phyloP scores from a whole-genome alignment of 1,284 basidiomycete species.

The Cutaneotrichosporon sp. region DNA sequence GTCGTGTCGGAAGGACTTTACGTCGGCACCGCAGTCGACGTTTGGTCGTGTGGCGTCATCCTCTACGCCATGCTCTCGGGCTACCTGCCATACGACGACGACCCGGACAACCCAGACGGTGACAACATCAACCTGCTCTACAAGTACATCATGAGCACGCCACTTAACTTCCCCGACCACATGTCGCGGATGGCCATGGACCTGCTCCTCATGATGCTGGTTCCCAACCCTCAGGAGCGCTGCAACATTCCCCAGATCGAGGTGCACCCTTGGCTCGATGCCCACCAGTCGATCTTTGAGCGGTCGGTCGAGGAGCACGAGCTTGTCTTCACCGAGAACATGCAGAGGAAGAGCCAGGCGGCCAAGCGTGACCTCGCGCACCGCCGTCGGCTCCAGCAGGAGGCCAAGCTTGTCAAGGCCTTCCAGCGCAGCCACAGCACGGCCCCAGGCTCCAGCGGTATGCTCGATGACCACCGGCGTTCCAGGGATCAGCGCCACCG shows the following conservation, averaged over 20 bases:
- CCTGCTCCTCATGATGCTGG: conserved; percentile 78
- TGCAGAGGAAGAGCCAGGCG: conserved; percentile 75
- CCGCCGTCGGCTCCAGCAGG: conserved; percentile 42
- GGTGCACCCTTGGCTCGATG: conserved; percentile 77
- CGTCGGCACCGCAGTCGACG: conserved; percentile 97
- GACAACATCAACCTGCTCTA: conserved; percentile 99
- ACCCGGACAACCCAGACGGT: conserved; percentile 97
- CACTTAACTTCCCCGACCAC: conserved; percentile 91
- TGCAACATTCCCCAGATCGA: conserved; percentile 75
- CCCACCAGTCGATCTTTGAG: conserved; percentile 67
- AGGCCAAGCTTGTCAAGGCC: conserved; percentile 37
- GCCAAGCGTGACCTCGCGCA: conserved; percentile 64
- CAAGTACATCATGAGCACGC: conserved; percentile 97
- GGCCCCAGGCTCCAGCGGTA: conserved; percentile 30
- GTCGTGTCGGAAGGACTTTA: conserved; percentile 98
- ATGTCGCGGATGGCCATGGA: conserved; percentile 76
- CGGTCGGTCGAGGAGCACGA: conserved; percentile 77
- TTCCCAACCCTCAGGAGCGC: conserved; percentile 73
- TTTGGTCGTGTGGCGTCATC: conserved; percentile 99
- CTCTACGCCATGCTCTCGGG: conserved; percentile 99
- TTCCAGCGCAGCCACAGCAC: conserved; percentile 45
- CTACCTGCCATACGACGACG: conserved; percentile 99
- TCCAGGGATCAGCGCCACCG: conserved; percentile 48
- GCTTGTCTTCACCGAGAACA: conserved; percentile 74
- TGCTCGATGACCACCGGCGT: conserved; percentile 35